phyloP scores from a whole-genome alignment of 1,139 yeast genomes.

The Candida sojae region DNA sequence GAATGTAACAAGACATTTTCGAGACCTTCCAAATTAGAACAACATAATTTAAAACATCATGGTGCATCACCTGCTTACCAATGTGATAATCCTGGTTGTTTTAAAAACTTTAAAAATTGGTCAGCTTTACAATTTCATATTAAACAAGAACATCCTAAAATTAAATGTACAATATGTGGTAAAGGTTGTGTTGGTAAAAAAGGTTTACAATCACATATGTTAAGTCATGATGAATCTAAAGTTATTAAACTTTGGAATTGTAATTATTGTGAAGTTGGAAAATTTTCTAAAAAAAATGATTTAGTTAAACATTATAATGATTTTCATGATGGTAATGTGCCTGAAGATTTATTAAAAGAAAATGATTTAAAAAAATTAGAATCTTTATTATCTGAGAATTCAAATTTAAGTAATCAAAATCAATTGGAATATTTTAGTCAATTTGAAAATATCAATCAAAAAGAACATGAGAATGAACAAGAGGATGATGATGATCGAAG shows the following conservation, averaged over 20 bases:
- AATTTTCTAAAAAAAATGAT: conserved; percentile 36
- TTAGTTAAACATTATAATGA: conserved; percentile 45
- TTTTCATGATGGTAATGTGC: conserved; percentile 44
- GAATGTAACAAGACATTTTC: conserved; percentile 60
- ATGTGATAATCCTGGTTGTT: conserved; percentile 66
- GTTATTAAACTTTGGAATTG: conserved; percentile 66
- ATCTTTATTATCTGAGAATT: conserved; percentile 9
- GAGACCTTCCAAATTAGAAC: conserved; percentile 61
- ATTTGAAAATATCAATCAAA: not conserved
- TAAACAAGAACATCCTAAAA: conserved; percentile 70
- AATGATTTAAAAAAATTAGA: conserved; percentile 26
- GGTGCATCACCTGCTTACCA: conserved; percentile 56
- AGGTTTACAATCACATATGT: conserved; percentile 74
- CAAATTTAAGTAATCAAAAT: conserved; percentile 5
- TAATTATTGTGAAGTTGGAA: conserved; percentile 43
- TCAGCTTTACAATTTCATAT: conserved; percentile 72
- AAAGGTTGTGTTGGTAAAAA: conserved; percentile 73
- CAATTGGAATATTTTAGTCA: conserved; percentile 2
- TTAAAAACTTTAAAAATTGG: conserved; percentile 69
- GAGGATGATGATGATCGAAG: conserved; percentile 11
- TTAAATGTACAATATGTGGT: conserved; percentile 67
- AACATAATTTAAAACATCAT: conserved; percentile 64
- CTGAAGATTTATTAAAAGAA: conserved; percentile 32
- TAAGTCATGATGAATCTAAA: conserved; percentile 51
- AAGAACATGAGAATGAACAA: conserved; percentile 14